Base-by-base conservation (phyloP, 148 eudicot genomes). In the Rhododendron ovatum region DNA sequence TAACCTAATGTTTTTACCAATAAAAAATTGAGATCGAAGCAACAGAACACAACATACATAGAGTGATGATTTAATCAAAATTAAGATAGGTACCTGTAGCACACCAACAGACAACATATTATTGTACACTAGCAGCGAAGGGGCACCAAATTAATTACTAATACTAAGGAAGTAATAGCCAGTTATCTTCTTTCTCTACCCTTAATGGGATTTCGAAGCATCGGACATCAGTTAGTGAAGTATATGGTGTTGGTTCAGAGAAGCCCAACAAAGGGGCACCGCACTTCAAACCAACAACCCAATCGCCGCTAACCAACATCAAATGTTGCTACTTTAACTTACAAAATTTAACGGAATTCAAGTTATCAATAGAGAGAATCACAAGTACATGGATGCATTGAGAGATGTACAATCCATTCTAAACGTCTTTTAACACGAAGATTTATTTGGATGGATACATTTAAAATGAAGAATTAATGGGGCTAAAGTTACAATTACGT, bases 1-100 rank as follows among this genome's bases (percentile, higher is more conserved):
- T 81, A 95, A 83, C 93, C 99, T 96, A 86, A 39, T 41, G 73
- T 51, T 85, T 89, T 78, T n/a, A 35, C 20, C 80, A 74, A 51
- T 50, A 50, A 30, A 18, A 39, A 51, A 75, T 78, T 24, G 41
- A 78, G 20, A 20, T 43, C 15, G 1, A 78, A 11, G 53, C 7
- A n/a, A 37, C 53, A 17, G 7, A 6, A 47, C 12, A 2, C 17
- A 73, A 45, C n/a, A 37, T 1, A 75, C 26, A 76, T 15, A 0
- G 1, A 55, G 28, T 41, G 45, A 22, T 3, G 12, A 41, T 75
- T 15, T 18, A 7, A 18, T 5, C 48, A 76, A 39, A 76, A 39
- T 55, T 55, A 55, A 15, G 7, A 55, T 53, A 0, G 22, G 78
- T 17, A 74, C 35, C 78, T 74, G 35, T 15, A 35, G 78, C 22